Conservation (phyloP, 192 early-diverging fungal genomes). For the Coemansia sp. region DNA sequence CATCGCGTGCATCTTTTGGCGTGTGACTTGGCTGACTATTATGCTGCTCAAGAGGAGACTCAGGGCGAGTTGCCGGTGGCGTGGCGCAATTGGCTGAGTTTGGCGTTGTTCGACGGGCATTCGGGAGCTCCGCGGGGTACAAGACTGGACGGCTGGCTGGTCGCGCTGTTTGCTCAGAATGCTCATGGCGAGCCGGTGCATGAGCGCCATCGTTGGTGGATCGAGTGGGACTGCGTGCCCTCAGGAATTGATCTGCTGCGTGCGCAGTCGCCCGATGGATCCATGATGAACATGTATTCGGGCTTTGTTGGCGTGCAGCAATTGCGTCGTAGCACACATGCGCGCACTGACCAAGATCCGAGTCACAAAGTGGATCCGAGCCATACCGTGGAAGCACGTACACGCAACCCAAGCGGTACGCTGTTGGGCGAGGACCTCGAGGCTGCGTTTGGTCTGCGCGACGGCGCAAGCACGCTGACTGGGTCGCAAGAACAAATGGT, state of each 20-base stretch:
- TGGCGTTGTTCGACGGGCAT: slow-evolving; percentile 45
- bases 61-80: slow-evolving; percentile 5
- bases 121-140: slow-evolving; percentile 24
- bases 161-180: slow-evolving; percentile 37
- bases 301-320: slow-evolving; percentile 52
- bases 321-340: slow-evolving; percentile 7
- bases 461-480: slow-evolving; percentile 25
- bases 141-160: slow-evolving; percentile 48
- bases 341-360: neutral
- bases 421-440: slow-evolving; percentile 25
- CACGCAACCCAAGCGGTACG: slow-evolving; percentile 13
- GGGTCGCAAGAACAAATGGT: slow-evolving; percentile 13
- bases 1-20: slow-evolving; percentile 43
- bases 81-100: slow-evolving; percentile 27
- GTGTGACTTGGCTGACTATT: slow-evolving; percentile 48
- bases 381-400: neutral
- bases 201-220: slow-evolving; percentile 22
- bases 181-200: slow-evolving; percentile 22
- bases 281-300: slow-evolving; percentile 36
- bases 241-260: slow-evolving; percentile 47
- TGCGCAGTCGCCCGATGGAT: neutral
- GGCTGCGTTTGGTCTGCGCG: slow-evolving; percentile 6
- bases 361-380: no score
- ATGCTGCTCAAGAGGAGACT: slow-evolving; percentile 34
- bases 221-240: slow-evolving; percentile 42